Percentiles rank a stretch among this genome's conserved stretches.
These are phyloP conservation scores for Debaryomycetaceae sp. DNA, from an alignment of 1,139 yeast genomes.

Conservation along the genomic window DNA sequence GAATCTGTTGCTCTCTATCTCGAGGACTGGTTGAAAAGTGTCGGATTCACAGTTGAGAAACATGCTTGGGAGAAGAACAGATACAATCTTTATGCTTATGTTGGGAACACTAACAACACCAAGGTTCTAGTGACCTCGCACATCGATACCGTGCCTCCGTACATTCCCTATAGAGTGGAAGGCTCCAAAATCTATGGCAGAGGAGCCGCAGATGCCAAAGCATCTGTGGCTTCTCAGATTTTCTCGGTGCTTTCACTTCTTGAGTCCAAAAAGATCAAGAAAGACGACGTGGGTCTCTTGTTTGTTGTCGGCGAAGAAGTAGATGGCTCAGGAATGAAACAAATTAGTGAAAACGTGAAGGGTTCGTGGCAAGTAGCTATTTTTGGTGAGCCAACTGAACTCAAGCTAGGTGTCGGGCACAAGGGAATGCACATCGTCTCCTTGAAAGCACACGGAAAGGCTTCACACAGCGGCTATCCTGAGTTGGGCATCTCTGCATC, in stretches of 20 bases:
- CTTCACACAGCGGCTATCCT: conserved; percentile 72
- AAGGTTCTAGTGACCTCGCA: conserved; percentile 58
- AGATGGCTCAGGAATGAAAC: conserved; percentile 57
- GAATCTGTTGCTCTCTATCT: conserved; percentile 28
- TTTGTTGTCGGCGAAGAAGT: conserved; percentile 71
- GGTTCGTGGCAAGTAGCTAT: conserved; percentile 59
- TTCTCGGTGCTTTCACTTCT: conserved; percentile 47
- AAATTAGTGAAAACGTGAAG: conserved; percentile 35
- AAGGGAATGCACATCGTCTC: conserved; percentile 50
- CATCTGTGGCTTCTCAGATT: conserved; percentile 61
- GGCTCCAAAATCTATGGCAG: conserved; percentile 57
- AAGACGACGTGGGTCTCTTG: conserved; percentile 57
- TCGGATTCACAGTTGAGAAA: conserved; percentile 51
- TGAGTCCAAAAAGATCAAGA: conserved; percentile 30
- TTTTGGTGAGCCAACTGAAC: conserved; percentile 75
- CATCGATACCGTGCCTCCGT: conserved; percentile 73
- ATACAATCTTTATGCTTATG: conserved; percentile 57
- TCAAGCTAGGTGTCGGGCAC: conserved; percentile 67
- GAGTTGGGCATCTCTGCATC: conserved; percentile 64
- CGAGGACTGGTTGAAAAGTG: conserved; percentile 28
- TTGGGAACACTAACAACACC: conserved; percentile 43
- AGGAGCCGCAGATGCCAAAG: conserved; percentile 69
- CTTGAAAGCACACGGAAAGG: conserved; percentile 49
- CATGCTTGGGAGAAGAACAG: conserved; percentile 32
- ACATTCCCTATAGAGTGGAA: conserved; percentile 46